These are phyloP conservation scores for Saccharomycopsis crataegensis DNA, from an alignment of 1,139 yeast species.

Conservation along the genomic window DNA sequence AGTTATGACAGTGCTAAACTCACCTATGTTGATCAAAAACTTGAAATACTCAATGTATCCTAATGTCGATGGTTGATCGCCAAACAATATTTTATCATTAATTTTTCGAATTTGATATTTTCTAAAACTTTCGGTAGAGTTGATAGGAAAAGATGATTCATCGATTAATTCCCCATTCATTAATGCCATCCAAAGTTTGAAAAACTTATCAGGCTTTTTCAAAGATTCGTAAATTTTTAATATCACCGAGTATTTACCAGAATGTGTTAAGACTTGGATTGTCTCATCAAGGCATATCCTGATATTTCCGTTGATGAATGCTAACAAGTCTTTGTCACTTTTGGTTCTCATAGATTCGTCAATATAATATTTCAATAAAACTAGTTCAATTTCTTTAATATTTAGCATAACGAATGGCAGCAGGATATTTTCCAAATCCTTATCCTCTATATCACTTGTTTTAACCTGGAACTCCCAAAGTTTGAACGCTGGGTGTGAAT, in stretches of 20 bases:
- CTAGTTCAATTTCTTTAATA: constrained; percentile 6
- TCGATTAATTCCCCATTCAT: constrained; percentile 2
- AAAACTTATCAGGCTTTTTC: constrained; percentile 2
- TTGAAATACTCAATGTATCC: not conserved
- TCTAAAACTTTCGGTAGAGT: not conserved
- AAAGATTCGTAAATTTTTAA: constrained; percentile 4
- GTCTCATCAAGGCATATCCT: not conserved
- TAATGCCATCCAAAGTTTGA: constrained; percentile 11
- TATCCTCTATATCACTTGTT: not conserved
- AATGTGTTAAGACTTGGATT: not conserved
- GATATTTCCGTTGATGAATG: not conserved
- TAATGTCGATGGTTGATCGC: not conserved
- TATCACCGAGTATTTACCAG: not conserved
- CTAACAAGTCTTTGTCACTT: not conserved
- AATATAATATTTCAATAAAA: constrained; percentile 5
- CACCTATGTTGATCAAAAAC: not conserved
- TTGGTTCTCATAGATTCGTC: constrained; percentile 1
- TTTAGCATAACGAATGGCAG: not conserved
- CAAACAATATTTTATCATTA: constrained; percentile 1
- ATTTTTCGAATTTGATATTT: constrained; percentile 1
- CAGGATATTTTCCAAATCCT: not conserved
- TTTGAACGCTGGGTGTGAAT: not conserved
- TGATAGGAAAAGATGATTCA: not conserved
- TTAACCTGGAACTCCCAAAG: not conserved
- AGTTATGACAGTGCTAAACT: not conserved